A percentile compares a stretch with the other conserved stretches of the same genome.
Conservation (phyloP, 2,329 filamentous ascomycete species). For the Fusarium tricinctum region DNA sequence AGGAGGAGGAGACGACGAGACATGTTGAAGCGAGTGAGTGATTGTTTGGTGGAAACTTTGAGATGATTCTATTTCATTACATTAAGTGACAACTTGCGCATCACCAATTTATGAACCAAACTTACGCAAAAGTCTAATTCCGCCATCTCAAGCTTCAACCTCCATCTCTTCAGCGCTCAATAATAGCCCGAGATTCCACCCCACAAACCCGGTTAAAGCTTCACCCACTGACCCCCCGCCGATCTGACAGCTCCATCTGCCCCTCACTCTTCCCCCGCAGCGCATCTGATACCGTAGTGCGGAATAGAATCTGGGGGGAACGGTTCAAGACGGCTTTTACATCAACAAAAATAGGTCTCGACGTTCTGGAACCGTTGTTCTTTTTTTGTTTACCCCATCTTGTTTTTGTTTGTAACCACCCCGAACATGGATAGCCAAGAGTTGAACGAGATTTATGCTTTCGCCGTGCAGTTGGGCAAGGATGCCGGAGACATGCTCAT, state of each 20-base stretch:
- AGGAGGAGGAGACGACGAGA: conserved; percentile 73
- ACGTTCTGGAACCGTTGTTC: neutral
- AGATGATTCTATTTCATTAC: neutral
- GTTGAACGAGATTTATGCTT: conserved; percentile 75
- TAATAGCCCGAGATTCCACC: conserved; percentile 11
- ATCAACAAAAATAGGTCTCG: conserved; percentile 30
- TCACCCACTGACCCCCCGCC: conserved; percentile 37
- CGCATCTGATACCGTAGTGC: conserved; percentile 42
- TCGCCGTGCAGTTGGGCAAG: conserved; percentile 78
- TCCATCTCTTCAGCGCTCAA: conserved; percentile 23
- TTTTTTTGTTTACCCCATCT: conserved; percentile 1
- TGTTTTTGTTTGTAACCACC: no score
- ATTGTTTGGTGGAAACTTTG: neutral
- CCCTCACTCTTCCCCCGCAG: conserved; percentile 35
- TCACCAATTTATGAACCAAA: conserved; percentile 25
- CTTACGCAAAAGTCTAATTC: conserved; percentile 31
- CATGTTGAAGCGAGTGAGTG: conserved; percentile 46
- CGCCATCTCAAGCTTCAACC: conserved; percentile 17
- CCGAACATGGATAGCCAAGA: conserved; percentile 60
- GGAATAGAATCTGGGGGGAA: conserved; percentile 15
- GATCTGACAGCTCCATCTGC: conserved; percentile 17
- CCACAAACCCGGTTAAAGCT: conserved; percentile 45
- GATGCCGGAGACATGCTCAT: conserved; percentile 77
- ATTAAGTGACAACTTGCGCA: neutral
- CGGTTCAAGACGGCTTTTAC: conserved; percentile 42